Evolutionary conservation across 345 rosid species (phyloP), one percentile per base, ranked within the genome.

Genomic region (Cardiospermum halicacabum): DNA sequence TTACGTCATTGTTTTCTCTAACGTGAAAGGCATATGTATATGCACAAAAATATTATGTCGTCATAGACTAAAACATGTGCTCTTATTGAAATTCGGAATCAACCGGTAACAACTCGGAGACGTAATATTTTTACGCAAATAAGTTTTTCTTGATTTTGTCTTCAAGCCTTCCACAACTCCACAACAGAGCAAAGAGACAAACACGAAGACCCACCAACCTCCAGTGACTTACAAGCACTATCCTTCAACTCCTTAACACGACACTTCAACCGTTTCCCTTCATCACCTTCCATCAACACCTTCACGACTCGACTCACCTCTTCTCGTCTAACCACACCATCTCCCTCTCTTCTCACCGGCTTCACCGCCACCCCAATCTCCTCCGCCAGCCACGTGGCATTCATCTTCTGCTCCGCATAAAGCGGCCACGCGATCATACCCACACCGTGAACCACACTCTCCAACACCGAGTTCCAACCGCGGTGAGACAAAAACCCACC

Each of bases 391-490:
- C 67, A 8, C 3, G 72, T 48, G 0, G 84, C 85, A 11, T 81
- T 84, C 79, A 72, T 72, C 43, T 21, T 70, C 58, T 84, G 85
- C 64, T 84, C 84, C 1, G 88, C 84, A 9, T 66, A 78, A 21
- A 84, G 60, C 9, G 88, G 84, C 85, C 85, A 81, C 1, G 80
- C 76, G 30, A 83, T 76, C 64, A 78, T 74, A 1, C 85, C 83
- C 43, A 83, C 67, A 19, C 88, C 84, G 10, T 56, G 53, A 1
- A 58, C 27, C 7, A 81, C 37, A 61, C 84, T 77, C 64, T 84
- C 85, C 24, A 81, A 5, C 1, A 65, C 12, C 1, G 85, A 84
- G 72, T 81, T 81, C 84, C 88, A 81, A 11, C 88, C 88, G 24
- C 88, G 76, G 39, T 78, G 88, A 11, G 85, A 69, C 34, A 84